Base-by-base conservation (phyloP, 73 alveolate species). In the Strombidium stylifer region DNA sequence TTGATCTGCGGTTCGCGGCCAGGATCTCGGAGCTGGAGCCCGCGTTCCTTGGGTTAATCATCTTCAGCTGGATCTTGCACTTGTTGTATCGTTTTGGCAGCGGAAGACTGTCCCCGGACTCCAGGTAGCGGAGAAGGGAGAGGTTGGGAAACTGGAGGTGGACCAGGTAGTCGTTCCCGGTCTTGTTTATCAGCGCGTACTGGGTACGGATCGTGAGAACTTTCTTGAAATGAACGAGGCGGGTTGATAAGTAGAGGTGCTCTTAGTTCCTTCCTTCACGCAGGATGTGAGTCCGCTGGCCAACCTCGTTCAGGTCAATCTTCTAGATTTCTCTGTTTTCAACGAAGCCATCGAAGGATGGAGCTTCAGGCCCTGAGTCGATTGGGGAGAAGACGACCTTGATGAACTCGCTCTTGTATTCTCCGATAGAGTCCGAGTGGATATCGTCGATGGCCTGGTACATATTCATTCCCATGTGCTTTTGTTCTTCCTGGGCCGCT, bases 161-260 rank as follows among this genome's bases (percentile, higher is more conserved):
- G 8, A 76, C 5, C 10, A 34, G 55, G 52, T 76, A 76, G 27
- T 41, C 12, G 59, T 65, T 65, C 18, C 52, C 36, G 5, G 82
- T 65, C 31, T 42, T 41, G 50, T 76, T 76, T 46, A 50, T 47
- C 21, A 76, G 31, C 6, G 59, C 46, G 44, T 64, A 60, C 15
- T 36, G 19, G 1, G 88, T 76, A 10, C 88, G 31, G 27, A 76
- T 47, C 25, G 78, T 59, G 14, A 76, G 66, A 16, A 76, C 81
- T 41, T 76, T 76, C 32, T 59, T 56, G 75, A n/a, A n/a, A n/a
- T n/a, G n/a, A n/a, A n/a, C n/a, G n/a, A n/a, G n/a, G n/a, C n/a
- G n/a, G n/a, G n/a, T n/a, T n/a, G n/a, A n/a, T n/a, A n/a, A n/a
- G n/a, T n/a, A n/a, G n/a, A n/a, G n/a, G n/a, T n/a, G 21, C 2